phyloP scores from a whole-genome alignment of 2,329 filamentous ascomycete genomes.

The Hirsutella minnesotensis region DNA sequence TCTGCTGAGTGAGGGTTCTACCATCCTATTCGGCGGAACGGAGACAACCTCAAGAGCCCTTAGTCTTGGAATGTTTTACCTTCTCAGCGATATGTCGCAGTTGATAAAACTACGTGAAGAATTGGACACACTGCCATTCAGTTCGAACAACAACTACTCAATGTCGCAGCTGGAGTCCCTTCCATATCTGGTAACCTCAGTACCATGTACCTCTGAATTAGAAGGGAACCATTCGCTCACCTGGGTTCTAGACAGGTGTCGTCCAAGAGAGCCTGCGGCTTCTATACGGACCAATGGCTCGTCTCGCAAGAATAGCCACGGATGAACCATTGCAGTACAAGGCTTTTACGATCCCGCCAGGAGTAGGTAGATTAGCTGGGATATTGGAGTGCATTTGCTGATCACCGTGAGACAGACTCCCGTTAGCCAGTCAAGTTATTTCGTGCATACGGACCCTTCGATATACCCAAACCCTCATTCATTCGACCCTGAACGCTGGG shows the following conservation, averaged over 20 bases:
- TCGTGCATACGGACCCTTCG: constrained; percentile 1
- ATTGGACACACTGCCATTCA: constrained; percentile 2
- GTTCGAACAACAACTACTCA: constrained; percentile 3
- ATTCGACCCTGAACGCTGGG: constrained; percentile 4
- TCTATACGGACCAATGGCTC: not conserved
- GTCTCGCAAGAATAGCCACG: not conserved
- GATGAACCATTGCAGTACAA: not conserved
- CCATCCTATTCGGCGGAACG: constrained; percentile 8
- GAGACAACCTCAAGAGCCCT: constrained; percentile 8
- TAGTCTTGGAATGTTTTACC: constrained; percentile 5
- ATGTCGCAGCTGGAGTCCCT: constrained; percentile 6
- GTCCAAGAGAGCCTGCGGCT: not conserved
- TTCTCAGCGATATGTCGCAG: constrained; percentile 3
- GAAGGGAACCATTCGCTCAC: not conserved
- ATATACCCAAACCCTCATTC: constrained; percentile 2
- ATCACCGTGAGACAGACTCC: not conserved
- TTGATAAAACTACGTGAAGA: constrained; percentile 7
- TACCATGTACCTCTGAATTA: not conserved
- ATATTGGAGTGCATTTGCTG: too few relatives aligned
- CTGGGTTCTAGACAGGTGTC: not conserved
- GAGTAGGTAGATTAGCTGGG: not conserved
- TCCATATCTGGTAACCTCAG: constrained; percentile 6
- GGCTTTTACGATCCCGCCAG: not conserved
- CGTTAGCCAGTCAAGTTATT: not conserved
- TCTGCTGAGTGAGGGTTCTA: constrained; percentile 7